Percentiles rank a stretch among this genome's conserved stretches.
Evolutionary conservation across 345 rosid genomes (phyloP).

Genomic region (Boechera divaricarpa): DNA sequence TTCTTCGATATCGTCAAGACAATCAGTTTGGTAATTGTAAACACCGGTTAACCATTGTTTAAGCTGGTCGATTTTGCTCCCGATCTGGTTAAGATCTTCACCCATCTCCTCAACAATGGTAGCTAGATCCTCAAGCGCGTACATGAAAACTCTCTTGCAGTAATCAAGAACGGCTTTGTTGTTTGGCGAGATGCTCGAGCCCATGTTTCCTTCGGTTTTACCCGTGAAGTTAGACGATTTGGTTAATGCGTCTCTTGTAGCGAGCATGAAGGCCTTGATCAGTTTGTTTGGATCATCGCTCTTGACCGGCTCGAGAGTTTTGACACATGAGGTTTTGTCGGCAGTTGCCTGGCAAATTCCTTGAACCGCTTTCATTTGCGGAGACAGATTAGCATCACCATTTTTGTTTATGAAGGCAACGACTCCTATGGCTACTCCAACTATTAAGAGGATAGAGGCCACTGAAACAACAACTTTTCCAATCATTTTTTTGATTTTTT

Average conservation of each 20-base stretch:
- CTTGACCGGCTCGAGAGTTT: slow-evolving; percentile 51
- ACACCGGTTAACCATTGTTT: slow-evolving; percentile 66
- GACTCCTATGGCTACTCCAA: slow-evolving; percentile 55
- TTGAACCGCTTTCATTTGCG: slow-evolving; percentile 52
- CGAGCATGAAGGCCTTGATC: slow-evolving; percentile 51
- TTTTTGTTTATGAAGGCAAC: slow-evolving; percentile 43
- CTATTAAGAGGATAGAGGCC: slow-evolving; percentile 58
- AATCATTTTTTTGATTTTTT: slow-evolving; percentile 29
- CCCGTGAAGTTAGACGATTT: slow-evolving; percentile 51
- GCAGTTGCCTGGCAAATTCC: slow-evolving; percentile 54
- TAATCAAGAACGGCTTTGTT: slow-evolving; percentile 51
- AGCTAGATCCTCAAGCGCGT: slow-evolving; percentile 45
- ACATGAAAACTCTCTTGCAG: slow-evolving; percentile 48
- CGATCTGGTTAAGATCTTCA: slow-evolving; percentile 43
- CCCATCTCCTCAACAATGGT: slow-evolving; percentile 49
- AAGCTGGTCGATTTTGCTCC: slow-evolving; percentile 45
- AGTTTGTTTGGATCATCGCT: slow-evolving; percentile 62
- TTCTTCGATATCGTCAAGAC: slow-evolving; percentile 59
- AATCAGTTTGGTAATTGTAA: slow-evolving; percentile 59
- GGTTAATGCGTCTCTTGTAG: slow-evolving; percentile 44
- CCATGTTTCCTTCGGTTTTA: slow-evolving; percentile 43
- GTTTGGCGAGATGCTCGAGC: slow-evolving; percentile 43
- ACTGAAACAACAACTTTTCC: slow-evolving; percentile 53
- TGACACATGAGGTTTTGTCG: slow-evolving; percentile 63
- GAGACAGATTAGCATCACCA: slow-evolving; percentile 22